These are phyloP conservation scores for Parietaria judaica DNA, from an alignment of 306 rosid species.

Conservation along the genomic window DNA sequence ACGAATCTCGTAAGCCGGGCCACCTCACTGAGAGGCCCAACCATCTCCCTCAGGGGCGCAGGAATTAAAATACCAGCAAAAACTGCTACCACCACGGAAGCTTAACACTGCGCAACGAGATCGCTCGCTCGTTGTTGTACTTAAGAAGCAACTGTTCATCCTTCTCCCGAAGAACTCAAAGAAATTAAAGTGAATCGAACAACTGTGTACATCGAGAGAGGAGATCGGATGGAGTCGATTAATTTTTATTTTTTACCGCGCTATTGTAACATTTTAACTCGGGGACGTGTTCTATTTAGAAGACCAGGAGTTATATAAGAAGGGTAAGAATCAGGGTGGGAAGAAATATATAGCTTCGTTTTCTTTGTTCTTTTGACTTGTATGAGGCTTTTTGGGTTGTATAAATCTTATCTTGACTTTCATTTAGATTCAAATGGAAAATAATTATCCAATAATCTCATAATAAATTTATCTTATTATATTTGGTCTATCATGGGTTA, in stretches of 20 bases:
- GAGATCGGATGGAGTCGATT: conserved; percentile 22
- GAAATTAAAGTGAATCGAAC: conserved; percentile 11
- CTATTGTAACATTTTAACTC: conserved; percentile 32
- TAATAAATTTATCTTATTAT: too few relatives aligned
- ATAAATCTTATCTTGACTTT: too few relatives aligned
- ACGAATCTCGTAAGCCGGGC: conserved; percentile 73
- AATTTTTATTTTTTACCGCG: conserved; percentile 16
- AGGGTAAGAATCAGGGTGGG: conserved; percentile 22
- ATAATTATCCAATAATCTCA: too few relatives aligned
- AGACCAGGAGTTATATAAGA: conserved; percentile 16
- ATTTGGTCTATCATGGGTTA: too few relatives aligned
- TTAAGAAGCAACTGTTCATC: conserved; percentile 10
- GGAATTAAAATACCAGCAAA: conserved; percentile 44
- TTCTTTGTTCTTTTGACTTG: not conserved
- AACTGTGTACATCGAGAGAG: conserved; percentile 22
- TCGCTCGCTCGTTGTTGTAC: conserved; percentile 14
- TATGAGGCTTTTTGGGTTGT: not conserved
- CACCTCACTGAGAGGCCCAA: conserved; percentile 45
- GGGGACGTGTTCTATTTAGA: conserved; percentile 32
- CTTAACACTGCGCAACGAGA: conserved; percentile 22
- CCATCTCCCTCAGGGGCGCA: conserved; percentile 53
- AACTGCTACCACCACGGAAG: conserved; percentile 29
- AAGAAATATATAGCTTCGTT: conserved; percentile 14
- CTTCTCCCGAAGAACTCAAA: conserved; percentile 12
- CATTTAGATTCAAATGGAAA: too few relatives aligned